Evolutionary conservation across 1,284 basidiomycete species (phyloP).

Genomic region (Anthracocystis setariae): DNA sequence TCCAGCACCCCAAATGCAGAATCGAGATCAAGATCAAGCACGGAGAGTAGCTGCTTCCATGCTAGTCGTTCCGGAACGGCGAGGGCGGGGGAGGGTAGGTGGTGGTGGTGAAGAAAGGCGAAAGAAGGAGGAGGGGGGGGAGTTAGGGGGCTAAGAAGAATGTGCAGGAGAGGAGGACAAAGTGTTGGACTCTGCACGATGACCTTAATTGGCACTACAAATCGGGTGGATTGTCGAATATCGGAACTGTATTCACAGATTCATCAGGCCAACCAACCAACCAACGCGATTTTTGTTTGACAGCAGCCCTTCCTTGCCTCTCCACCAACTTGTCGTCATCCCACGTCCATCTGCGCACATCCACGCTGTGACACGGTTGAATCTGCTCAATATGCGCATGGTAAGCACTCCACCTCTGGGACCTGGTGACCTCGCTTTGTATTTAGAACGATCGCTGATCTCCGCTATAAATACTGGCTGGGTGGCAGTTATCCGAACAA

Average conservation of each 20-base stretch:
- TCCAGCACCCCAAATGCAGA: too few species aligned
- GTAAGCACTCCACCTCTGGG: constrained; percentile 11
- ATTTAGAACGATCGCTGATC: too few species aligned
- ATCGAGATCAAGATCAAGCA: too few species aligned
- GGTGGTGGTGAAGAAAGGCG: background rate
- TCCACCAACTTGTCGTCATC: background rate
- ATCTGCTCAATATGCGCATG: constrained; percentile 49
- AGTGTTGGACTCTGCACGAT: constrained; percentile 17
- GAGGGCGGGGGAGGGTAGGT: background rate
- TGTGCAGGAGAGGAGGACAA: background rate
- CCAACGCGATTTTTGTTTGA: constrained; percentile 7
- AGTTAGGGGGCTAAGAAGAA: background rate
- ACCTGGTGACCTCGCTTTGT: too few species aligned
- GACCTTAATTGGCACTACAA: background rate
- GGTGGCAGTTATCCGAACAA: constrained; percentile 51
- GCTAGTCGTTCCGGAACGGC: background rate
- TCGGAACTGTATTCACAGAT: background rate
- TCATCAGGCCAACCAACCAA: background rate
- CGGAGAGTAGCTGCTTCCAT: too few species aligned
- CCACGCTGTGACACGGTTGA: too few species aligned
- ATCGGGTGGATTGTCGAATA: background rate
- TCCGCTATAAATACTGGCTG: too few species aligned
- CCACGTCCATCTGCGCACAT: constrained; percentile 9
- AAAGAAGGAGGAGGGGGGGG: background rate
- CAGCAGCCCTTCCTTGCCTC: constrained; percentile 1